A percentile compares a stretch with the other conserved stretches of the same genome.
Evolutionary conservation across 1,284 basidiomycete species (phyloP).

Genomic region (Leccinum angustisporum): DNA sequence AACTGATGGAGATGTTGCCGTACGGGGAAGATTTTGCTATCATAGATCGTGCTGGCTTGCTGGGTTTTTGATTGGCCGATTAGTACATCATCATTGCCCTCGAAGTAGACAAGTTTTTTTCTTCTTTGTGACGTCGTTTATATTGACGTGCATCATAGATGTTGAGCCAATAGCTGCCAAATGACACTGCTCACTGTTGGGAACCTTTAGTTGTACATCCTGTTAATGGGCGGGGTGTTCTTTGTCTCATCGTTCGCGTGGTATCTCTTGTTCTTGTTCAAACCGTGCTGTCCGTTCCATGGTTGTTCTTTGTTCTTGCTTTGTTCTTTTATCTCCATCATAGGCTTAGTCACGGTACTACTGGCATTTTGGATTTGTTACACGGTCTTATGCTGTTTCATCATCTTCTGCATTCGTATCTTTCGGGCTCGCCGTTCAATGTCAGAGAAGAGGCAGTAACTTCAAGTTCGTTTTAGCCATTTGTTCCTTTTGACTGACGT

Average conservation of each 20-base stretch:
- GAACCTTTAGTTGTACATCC: conserved; percentile 84
- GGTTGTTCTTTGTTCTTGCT: conserved; percentile 86
- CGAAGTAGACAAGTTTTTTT: conserved; percentile 49
- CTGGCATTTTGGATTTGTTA: conserved; percentile 68
- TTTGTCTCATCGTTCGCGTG: conserved; percentile 81
- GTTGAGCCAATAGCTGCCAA: conserved; percentile 91
- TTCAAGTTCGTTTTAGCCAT: conserved; percentile 8
- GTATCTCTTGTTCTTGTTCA: conserved; percentile 88
- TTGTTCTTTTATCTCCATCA: conserved; percentile 74
- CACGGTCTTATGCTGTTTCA: conserved; percentile 86
- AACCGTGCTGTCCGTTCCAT: conserved; percentile 82
- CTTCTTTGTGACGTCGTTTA: no score
- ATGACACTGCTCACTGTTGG: conserved; percentile 83
- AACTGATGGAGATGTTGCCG: conserved; percentile 84
- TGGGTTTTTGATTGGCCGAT: conserved; percentile 79
- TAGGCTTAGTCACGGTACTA: conserved; percentile 34
- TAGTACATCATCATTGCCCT: conserved; percentile 83
- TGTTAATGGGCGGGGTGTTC: conserved; percentile 71
- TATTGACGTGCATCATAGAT: conserved; percentile 44
- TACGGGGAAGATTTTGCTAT: conserved; percentile 57
- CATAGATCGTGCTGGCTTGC: conserved; percentile 79
- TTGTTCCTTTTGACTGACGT: neutral
- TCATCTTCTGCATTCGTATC: conserved; percentile 88
- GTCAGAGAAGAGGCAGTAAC: conserved; percentile 91
- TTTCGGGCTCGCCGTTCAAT: conserved; percentile 70